A percentile compares a stretch with the other conserved stretches of the same genome.
phyloP scores from a whole-genome alignment of 2,329 filamentous ascomycete species.

The Thermoascus crustaceus region DNA sequence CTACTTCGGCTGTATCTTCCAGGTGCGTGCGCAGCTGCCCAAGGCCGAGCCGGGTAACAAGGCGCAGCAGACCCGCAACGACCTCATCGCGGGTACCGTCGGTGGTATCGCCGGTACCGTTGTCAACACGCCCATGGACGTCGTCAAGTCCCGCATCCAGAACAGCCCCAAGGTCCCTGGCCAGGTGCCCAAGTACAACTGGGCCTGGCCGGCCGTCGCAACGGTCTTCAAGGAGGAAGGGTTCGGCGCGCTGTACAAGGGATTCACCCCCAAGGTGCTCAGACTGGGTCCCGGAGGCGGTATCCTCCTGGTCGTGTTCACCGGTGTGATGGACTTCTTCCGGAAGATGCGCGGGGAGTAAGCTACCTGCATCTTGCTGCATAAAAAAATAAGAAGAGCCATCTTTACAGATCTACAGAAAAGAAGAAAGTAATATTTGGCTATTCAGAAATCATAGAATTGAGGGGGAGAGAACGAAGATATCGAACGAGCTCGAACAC shows the following conservation, averaged over 20 bases:
- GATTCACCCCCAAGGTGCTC: constrained; percentile 91
- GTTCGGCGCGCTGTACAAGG: constrained; percentile 88
- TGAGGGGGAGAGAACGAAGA: neutral
- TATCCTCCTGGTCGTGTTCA: constrained; percentile 46
- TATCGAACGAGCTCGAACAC: no score
- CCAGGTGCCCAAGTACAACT: constrained; percentile 88
- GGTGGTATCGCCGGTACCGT: constrained; percentile 89
- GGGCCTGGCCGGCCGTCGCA: constrained; percentile 81
- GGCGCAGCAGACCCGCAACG: constrained; percentile 72
- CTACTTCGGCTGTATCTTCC: constrained; percentile 98
- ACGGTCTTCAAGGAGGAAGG: constrained; percentile 92
- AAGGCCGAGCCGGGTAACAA: constrained; percentile 63
- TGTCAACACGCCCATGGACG: constrained; percentile 91
- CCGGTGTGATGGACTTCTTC: constrained; percentile 68
- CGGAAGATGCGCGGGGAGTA: constrained; percentile 52
- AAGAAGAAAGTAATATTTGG: no score
- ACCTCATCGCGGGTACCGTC: constrained; percentile 75
- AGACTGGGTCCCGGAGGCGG: constrained; percentile 62
- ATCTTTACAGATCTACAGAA: no score
- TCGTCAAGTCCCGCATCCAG: constrained; percentile 97
- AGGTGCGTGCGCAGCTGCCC: constrained; percentile 79
- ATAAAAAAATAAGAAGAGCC: constrained; percentile 4
- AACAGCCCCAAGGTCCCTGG: constrained; percentile 83
- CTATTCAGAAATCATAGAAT: no score
- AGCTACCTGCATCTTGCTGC: neutral